Base-by-base conservation (phyloP, 306 rosid genomes). In the Dalbergia cultrata region DNA sequence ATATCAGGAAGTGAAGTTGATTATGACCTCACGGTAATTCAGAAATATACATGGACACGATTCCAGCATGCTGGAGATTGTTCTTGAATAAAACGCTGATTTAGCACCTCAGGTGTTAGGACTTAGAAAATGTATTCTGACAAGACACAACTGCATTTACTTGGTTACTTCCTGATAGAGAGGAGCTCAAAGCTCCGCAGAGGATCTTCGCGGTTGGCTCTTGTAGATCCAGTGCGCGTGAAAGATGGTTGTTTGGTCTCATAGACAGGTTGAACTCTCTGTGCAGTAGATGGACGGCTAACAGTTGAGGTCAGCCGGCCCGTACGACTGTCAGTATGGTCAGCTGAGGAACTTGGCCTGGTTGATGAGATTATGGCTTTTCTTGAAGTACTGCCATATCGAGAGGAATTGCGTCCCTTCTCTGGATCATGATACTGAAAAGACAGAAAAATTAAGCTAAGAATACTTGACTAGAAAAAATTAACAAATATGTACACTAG, bases 111-210 rank as follows among this genome's bases (percentile, higher is more conserved):
- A 44, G 67, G 79, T 37, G 31, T 69, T 61, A 44, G 69, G 69
- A 41, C 70, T 81, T 19, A 26, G 74, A 78, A 74, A 44, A 81
- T 78, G 75, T 63, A 57, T 81, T 72, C 10, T 8, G 43, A 70
- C 58, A 31, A 47, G 50, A 34, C 49, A 57, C 33, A 73, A 65
- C 73, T 17, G 67, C 60, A 78, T 50, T 22, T 59, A 26, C 62
- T 66, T 13, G 3, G 62, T 83, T 84, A 96, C 90, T 96, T 96
- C 88, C 95, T 92, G 88, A 96, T 90, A 67, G 99, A 88, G 62
- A 96, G 95, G 84, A 92, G 90, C 85, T 96, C 99, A 65, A 96
- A 92, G 91, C 97, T 92, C 19, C 97, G 90, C 49, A 93, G 91
- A 78, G 97, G 90, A 67, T 96, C 98, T n/a, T 93, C 98, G 0